These are phyloP conservation scores for Gonium pectorale DNA, from an alignment of 139 green algal genomes.

Conservation along the genomic window DNA sequence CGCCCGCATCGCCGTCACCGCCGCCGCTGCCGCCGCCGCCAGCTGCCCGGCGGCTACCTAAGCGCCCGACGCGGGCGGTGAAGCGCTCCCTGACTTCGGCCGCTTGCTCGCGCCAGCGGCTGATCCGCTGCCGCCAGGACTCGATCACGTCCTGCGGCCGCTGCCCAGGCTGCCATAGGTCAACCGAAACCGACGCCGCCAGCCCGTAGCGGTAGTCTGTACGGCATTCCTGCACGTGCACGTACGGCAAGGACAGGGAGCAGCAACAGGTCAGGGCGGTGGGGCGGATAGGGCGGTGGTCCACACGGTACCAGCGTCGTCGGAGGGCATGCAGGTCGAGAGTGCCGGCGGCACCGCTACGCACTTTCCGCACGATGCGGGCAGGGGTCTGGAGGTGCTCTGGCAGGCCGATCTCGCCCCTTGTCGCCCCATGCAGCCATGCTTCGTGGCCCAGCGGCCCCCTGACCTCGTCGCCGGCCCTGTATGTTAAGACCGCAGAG, in stretches of 20 bases:
- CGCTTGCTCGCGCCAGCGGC: neutral
- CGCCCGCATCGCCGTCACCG: neutral
- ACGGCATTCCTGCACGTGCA: neutral
- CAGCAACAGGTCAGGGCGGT: neutral
- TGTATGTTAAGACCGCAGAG: too few species aligned
- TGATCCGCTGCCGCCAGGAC: neutral
- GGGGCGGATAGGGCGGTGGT: neutral
- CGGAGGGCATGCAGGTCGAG: neutral
- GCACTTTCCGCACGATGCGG: too few species aligned
- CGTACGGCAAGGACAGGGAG: neutral
- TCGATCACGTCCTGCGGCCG: neutral
- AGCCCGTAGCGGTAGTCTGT: neutral
- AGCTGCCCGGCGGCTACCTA: neutral
- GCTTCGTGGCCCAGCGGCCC: too few species aligned
- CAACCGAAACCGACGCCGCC: neutral
- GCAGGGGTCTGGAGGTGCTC: too few species aligned
- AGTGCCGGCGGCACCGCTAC: neutral
- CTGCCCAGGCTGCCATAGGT: slow-evolving; percentile 26
- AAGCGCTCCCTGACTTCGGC: too few species aligned
- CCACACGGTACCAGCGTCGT: neutral
- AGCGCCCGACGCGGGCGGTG: too few species aligned
- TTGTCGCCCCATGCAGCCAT: too few species aligned
- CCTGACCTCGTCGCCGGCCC: too few species aligned
- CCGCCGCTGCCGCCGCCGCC: neutral
- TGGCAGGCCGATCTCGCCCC: too few species aligned